phyloP scores from a whole-genome alignment of 1,139 yeast species.

The Meyerozyma athensensis region DNA sequence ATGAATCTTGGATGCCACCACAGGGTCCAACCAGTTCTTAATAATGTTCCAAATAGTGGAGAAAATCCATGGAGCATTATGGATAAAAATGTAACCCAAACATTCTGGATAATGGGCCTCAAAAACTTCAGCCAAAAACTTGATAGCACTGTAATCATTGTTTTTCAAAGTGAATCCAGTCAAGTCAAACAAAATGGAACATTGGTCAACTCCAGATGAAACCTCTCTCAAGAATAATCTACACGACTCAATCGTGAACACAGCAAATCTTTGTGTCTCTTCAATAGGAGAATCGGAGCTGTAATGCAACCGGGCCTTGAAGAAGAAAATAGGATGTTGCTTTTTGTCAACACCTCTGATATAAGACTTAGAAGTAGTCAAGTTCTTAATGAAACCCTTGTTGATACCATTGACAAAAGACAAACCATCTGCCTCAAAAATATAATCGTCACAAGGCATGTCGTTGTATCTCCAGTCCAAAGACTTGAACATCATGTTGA shows the following conservation, averaged over 20 bases:
- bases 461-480: slow-evolving; percentile 35
- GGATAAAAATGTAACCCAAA: slow-evolving; percentile 37
- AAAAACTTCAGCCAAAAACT: slow-evolving; percentile 41
- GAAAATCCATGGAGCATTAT: slow-evolving; percentile 49
- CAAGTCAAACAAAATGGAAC: slow-evolving; percentile 41
- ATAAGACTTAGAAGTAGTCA: slow-evolving; percentile 35
- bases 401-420: slow-evolving; percentile 28
- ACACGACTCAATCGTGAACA: slow-evolving; percentile 38
- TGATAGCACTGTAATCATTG: slow-evolving; percentile 41
- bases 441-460: slow-evolving; percentile 28
- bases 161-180: slow-evolving; percentile 44
- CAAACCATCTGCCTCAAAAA: slow-evolving; percentile 37
- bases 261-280: slow-evolving; percentile 38
- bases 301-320: slow-evolving; percentile 39
- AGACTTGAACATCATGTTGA: slow-evolving; percentile 34
- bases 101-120: slow-evolving; percentile 49
- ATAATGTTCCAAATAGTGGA: slow-evolving; percentile 44
- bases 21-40: slow-evolving; percentile 45
- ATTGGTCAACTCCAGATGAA: slow-evolving; percentile 31
- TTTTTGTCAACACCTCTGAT: slow-evolving; percentile 37
- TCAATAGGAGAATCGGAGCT: slow-evolving; percentile 35
- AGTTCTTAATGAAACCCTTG: slow-evolving; percentile 35
- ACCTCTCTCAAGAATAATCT: slow-evolving; percentile 34
- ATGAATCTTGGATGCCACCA: slow-evolving; percentile 41
- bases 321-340: slow-evolving; percentile 34